Evolutionary conservation across 2,329 filamentous ascomycete species (phyloP).

Genomic region (Fusarium concolor): DNA sequence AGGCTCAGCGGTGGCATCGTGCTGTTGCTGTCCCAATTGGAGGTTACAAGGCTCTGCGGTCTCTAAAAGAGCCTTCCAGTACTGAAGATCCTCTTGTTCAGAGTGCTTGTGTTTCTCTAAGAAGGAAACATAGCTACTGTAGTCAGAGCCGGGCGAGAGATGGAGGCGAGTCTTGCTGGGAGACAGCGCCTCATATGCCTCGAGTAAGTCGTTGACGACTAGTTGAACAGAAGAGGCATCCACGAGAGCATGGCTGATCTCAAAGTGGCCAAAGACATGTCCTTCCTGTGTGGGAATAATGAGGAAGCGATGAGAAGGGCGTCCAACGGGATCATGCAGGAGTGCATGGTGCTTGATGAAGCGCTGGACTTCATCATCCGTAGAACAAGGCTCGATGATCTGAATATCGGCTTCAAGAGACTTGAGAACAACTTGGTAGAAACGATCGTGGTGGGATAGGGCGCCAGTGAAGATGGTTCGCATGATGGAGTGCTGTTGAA

Average conservation of each 20-base stretch:
- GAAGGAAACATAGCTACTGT: background rate
- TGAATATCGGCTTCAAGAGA: background rate
- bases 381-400: background rate
- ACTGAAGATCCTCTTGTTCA: background rate
- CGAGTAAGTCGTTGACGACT: background rate
- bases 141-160: background rate
- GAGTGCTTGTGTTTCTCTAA: background rate
- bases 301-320: background rate
- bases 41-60: background rate
- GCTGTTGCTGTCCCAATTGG: background rate
- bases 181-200: background rate
- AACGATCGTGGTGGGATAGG: background rate
- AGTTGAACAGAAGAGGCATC: background rate
- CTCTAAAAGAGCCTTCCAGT: background rate
- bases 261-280: background rate
- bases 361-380: background rate
- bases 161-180: background rate
- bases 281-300: background rate
- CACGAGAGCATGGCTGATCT: slow-evolving; percentile 1
- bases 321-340: background rate
- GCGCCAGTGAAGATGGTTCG: slow-evolving; percentile 1
- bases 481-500: background rate
- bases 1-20: rapidly evolving
- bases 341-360: background rate
- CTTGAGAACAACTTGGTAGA: background rate